Base-by-base conservation (phyloP, 257 asterid species). In the Solanum neorickii region DNA sequence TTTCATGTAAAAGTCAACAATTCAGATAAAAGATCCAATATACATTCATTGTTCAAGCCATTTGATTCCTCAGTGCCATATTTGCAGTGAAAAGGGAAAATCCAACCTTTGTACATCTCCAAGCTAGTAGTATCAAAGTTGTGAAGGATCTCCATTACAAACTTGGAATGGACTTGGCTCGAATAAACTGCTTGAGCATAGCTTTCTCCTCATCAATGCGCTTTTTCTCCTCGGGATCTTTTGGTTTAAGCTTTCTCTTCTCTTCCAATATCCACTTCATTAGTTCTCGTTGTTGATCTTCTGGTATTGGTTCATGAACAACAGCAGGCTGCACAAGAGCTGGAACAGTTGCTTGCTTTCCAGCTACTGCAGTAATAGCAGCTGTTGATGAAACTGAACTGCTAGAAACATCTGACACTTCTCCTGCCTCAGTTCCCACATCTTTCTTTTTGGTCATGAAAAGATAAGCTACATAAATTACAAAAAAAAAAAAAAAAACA, bases 161-260 rank as follows among this genome's bases (percentile, higher is more conserved):
- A n/a, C 60, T 42, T 42, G 83, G 62, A 76, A 76, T 42, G 83
- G 83, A 37, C 60, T 60, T 65, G 41, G 87, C 56, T 84, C 49
- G 60, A 65, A 84, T 60, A 66, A 84, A 84, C 77, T 41, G 78
- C 59, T 84, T 60, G 87, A 84, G 78, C 20, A 84, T 23, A 76
- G 80, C 80, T 47, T 52, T 83, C 74, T 66, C 87, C 42, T 84
- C 80, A 66, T 84, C 87, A 84, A 68, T 84, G 82, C 33, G 76
- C 16, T 25, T 65, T 84, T 84, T 84, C 42, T 66, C 59, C 62
- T 83, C 82, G 0, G 23, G 68, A 84, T 68, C 44, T 68, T 60
- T 65, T 42, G 82, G 80, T 9, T 84, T 42, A 21, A 84, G 60
- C 21, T 39, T 42, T 84, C 82, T 84, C 66, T 68, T 84, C 56